A percentile compares a stretch with the other conserved stretches of the same genome.
Conservation (phyloP, 164 flowering plant species). For the Kalanchoe fedtschenkoi region DNA sequence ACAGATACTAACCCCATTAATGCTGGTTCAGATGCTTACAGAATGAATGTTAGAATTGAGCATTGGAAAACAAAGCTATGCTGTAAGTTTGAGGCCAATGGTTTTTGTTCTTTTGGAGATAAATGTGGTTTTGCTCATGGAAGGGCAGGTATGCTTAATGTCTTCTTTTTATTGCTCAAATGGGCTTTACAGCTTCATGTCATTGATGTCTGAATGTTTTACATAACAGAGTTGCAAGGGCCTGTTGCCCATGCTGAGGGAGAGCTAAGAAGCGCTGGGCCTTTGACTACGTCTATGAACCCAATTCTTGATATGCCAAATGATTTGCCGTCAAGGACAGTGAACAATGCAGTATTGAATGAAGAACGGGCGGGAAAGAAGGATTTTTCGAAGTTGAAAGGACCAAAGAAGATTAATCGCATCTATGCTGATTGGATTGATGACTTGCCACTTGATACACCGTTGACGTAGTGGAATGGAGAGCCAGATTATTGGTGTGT, state of each 20-base stretch:
- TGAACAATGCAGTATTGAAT: constrained; percentile 2
- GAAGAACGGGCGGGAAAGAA: constrained; percentile 27
- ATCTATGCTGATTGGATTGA: constrained; percentile 75
- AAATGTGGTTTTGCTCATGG: constrained; percentile 93
- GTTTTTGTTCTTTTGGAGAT: constrained; percentile 65
- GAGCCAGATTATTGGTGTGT: neutral
- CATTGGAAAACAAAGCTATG: constrained; percentile 78
- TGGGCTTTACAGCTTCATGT: too few relatives aligned
- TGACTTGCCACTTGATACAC: constrained; percentile 26
- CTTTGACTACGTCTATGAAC: constrained; percentile 8
- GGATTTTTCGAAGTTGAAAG: constrained; percentile 38
- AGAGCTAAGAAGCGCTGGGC: neutral
- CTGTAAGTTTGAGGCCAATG: constrained; percentile 55
- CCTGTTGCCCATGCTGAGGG: neutral
- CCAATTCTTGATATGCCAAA: constrained; percentile 11
- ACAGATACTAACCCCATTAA: constrained; percentile 17
- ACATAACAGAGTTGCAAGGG: neutral
- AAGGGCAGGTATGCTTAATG: constrained; percentile 39
- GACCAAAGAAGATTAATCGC: constrained; percentile 46
- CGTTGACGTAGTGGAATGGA: neutral
- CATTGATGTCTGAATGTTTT: neutral
- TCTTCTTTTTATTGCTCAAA: too few relatives aligned
- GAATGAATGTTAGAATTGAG: constrained; percentile 27
- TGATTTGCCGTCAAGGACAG: constrained; percentile 10
- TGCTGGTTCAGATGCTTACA: constrained; percentile 17